A percentile compares a stretch with the other conserved stretches of the same genome.
phyloP scores from a whole-genome alignment of 2,329 filamentous ascomycete genomes.

The Triangularia verruculosa region DNA sequence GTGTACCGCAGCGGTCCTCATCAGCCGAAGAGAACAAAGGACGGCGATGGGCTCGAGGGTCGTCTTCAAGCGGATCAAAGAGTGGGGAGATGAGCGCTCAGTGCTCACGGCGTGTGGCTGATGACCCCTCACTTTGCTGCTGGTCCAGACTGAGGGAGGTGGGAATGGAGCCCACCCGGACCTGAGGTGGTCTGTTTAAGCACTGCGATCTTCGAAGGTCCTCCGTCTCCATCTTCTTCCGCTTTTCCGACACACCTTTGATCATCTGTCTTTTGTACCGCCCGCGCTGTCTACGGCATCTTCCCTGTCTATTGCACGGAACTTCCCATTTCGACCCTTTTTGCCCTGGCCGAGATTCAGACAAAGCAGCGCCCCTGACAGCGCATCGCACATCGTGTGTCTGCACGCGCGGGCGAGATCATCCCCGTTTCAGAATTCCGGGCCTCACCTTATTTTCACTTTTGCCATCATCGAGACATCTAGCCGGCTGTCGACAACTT shows the following conservation, averaged over 20 bases:
- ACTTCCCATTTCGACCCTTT: background rate
- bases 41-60: background rate
- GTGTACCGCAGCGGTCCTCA: background rate
- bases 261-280: background rate
- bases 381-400: background rate
- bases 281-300: background rate
- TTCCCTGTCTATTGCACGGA: background rate
- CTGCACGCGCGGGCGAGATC: background rate
- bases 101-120: background rate
- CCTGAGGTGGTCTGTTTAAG: background rate
- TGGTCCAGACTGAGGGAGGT: background rate
- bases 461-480: background rate
- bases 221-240: background rate
- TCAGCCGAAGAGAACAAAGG: background rate
- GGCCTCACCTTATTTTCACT: background rate
- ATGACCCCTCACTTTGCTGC: background rate
- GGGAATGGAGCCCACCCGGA: background rate
- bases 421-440: conserved; percentile 1
- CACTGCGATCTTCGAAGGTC: background rate
- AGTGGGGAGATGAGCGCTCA: background rate
- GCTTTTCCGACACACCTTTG: background rate
- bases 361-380: background rate
- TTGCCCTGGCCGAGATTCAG: background rate
- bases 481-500: background rate
- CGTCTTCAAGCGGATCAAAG: background rate